Base-by-base conservation (phyloP, 495 filamentous ascomycete genomes). In the Patellaria atrata region DNA sequence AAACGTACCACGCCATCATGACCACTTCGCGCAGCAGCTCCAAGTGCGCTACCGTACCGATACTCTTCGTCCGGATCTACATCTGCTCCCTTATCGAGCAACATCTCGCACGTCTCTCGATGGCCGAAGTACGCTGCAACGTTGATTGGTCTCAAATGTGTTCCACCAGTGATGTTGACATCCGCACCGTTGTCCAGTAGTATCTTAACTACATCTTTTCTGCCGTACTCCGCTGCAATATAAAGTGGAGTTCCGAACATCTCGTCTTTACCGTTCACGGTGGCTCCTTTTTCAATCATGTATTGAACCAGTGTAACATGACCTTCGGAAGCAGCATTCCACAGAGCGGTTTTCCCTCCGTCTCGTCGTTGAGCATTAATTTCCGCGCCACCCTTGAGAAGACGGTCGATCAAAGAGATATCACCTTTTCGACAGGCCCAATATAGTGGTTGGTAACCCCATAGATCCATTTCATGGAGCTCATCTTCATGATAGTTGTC, bases 81-180 rank as follows among this genome's bases (percentile, higher is more conserved):
- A 30, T 36, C 31, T 5, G 44, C 44, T n/a, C 36, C 35, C 27
- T 33, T n/a, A 10, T 48, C 35, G 7, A 48, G 28, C 10, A 48
- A 17, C 8, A 42, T 22, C 6, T 26, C 18, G n/a, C 42, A 33
- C 5, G 24, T 18, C 16, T 38, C 39, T 1, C 18, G 7, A 12
- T 27, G 15, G 19, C 29, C 40, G 35, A 34, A 37, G 19, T 3
- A 38, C 20, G 38, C 30, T 3, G 47, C 37, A 9, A 24, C 33
- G 11, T 42, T 33, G 3, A 49, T 11, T 1, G 41, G 17, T 21
- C 18, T 33, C 3, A 20, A 10, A 8, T 32, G 12, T 8, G 12
- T 12, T n/a, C 37, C 45, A 25, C 35, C 45, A 2, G 9, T 13
- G 2, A 24, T 18, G 19, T 48, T 43, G 16, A 41, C 35, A 24